Base-by-base conservation (phyloP, 495 filamentous ascomycete species). In the Cudoniella acicularis region DNA sequence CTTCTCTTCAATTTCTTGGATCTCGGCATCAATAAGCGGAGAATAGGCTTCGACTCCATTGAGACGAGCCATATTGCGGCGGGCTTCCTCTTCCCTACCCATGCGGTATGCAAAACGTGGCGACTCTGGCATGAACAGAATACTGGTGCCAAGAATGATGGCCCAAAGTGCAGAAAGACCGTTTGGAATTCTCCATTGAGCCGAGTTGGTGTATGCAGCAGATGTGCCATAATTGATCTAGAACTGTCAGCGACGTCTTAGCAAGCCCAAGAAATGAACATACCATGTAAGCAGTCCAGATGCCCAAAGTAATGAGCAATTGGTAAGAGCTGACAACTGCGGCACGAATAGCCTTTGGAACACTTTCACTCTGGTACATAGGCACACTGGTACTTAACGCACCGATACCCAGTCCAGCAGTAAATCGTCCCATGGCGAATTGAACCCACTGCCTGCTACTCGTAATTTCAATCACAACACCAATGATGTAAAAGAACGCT, bases 261-360 rank as follows among this genome's bases (percentile, higher is more conserved):
- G 18, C 10, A 18, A 23, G 16, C 9, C 1, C 26, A 23, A 41
- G 17, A 23, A 20, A 36, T 2, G 46, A 26, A 62, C 57, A 13
- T 51, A 66, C 64, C 54, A 67, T 63, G 68, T 79, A 83, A 74
- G 64, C 64, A n/a, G 52, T 49, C 60, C 60, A 64, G 43, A 95
- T 77, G 67, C 91, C 91, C 21, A 93, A 75, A 30, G 90, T 95
- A 72, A 95, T 94, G 52, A 86, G 84, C 52, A 90, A 79, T 72
- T 96, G 91, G 66, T 94, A 95, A 8, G 83, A 86, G 52, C 87
- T 85, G 40, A 94, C 88, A 60, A 93, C 84, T 25, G 86, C 83
- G 67, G 89, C 91, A 69, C 91, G 87, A 59, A 96, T 88, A 83
- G 87, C 90, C 66, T 87, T 87, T 0, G 91, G 76, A 1, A 88